Evolutionary conservation across 176 grass and related monocot genomes (phyloP), one percentile per base, ranked within the genome.

Genomic region (Urochloa ruziziensis): DNA sequence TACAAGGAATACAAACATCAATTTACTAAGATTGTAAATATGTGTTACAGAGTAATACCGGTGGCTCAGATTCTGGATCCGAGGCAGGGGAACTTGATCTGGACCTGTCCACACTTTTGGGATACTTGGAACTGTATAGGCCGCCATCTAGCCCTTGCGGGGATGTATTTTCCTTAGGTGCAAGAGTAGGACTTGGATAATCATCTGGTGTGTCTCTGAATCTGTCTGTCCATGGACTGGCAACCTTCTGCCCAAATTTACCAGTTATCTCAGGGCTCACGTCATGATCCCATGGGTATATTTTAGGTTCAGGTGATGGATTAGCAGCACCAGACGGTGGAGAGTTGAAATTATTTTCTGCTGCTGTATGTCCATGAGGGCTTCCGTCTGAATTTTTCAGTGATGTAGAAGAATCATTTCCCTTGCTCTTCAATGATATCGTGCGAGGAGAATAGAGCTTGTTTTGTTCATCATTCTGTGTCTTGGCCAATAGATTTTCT

Each of bases 171-270:
- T 56, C 84, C 83, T 92, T 89, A 62, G 88, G 82, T 52, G 90
- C 90, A 88, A 92, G 89, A 75, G 88, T 91, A 83, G 90, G 95
- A 62, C 92, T 89, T 79, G 75, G 82, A 86, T 83, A 86, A 76
- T 92, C 81, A 87, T 91, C 80, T 52, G 19, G 63, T 7, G 34
- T 80, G 25, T 75, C 85, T 83, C 74, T 57, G 72, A 65, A 81
- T 77, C 62, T 90, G 77, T 75, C 80, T 27, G 52, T 63, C 87
- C 64, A 84, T 76, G 89, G 71, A 90, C 67, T 79, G 18, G 58
- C 37, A 73, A 75, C 63, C 32, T 80, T 88, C 36, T 92, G 60
- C 52, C 35, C 60, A 68, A 34, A 42, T 15, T 85, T 51, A 77
- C 77, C 81, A 70, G 89, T 86, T 66, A 80, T 68, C 67, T 75